Base-by-base conservation (phyloP, 2,329 filamentous ascomycete genomes). In the Thielaviopsis ethacetica region DNA sequence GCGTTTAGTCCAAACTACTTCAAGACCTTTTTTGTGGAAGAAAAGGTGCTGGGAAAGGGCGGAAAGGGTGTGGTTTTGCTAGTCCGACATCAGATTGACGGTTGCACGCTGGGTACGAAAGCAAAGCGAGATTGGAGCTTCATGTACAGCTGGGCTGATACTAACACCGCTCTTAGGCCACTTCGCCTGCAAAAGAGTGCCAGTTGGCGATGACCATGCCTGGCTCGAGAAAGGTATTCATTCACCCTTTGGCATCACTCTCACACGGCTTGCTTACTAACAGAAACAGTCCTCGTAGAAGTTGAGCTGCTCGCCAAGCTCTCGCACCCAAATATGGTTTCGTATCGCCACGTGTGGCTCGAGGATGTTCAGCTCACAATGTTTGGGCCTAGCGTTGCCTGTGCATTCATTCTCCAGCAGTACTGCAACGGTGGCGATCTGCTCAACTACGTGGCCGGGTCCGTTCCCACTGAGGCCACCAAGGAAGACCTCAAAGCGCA, bases 121-220 rank as follows among this genome's bases (percentile, higher is more conserved):
- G n/a, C n/a, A n/a, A n/a, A 22, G n/a, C 13, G 1, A 1, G 19
- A 26, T 53, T 21, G 24, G n/a, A 2, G 44, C 27, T 49, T 22
- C 24, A 41, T 26, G 30, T 49, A 22, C 41, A 21, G 22, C n/a
- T 54, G 27, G 54, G 17, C n/a, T n/a, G n/a, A n/a, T n/a, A 52
- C 19, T 34, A 41, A 51, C 44, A 38, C 38, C 24, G n/a, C 27
- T 38, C 22, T 7, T 61, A 66, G 66, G 93, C 1, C 81, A 93
- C 63, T 98, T 95, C 70, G 93, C 93, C 13, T 98, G 93, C 76
- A 98, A 98, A 71, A 83, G 94, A 53, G 91, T 98, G 0, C 94
- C 93, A 0, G 93, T 98, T 3, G 88, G 93, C 15, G 86, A 98
- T 67, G 88, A 97, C 66, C 91, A 96, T 66, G 83, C 84, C 62